Evolutionary conservation across 2,329 filamentous ascomycete genomes (phyloP).

Genomic region (Colletotrichum lindemuthianum): DNA sequence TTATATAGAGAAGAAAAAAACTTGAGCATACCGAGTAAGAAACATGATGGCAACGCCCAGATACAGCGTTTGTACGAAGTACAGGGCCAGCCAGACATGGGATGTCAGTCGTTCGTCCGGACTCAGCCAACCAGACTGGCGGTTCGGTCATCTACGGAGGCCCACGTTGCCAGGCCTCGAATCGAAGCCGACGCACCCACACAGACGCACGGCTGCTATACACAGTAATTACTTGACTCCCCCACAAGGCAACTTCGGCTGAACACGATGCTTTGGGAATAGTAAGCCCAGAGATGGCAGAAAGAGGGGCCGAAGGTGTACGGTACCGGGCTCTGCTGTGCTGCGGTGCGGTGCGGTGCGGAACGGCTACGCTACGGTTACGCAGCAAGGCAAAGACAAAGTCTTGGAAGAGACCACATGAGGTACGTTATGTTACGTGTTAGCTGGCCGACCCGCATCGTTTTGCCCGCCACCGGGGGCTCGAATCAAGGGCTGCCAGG

Average conservation of each 20-base stretch:
- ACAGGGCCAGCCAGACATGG: constrained; percentile 18
- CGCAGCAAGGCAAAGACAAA: background rate
- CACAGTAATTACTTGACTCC: background rate
- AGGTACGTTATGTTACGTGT: background rate
- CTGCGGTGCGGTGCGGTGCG: too few relatives aligned
- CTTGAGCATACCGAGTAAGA: background rate
- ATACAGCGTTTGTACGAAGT: constrained; percentile 5
- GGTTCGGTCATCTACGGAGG: constrained; percentile 28
- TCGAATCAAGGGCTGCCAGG: constrained; percentile 31
- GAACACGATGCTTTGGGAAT: background rate
- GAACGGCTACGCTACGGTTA: too few relatives aligned
- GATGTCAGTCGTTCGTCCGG: constrained; percentile 19
- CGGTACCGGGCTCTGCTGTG: too few relatives aligned
- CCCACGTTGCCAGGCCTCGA: constrained; percentile 24
- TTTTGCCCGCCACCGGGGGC: constrained; percentile 6
- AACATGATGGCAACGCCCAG: constrained; percentile 17
- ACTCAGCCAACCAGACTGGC: constrained; percentile 7
- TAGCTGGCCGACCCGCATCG: constrained; percentile 15
- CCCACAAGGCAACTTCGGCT: constrained; percentile 12
- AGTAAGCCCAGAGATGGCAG: too few relatives aligned
- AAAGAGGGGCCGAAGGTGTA: background rate
- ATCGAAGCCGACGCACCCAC: constrained; percentile 8
- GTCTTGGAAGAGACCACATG: background rate
- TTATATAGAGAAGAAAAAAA: constrained; percentile 31
- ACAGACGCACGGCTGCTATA: too few relatives aligned